Base-by-base conservation (phyloP, 768 basidiomycete species). In the Tylopilus felleus region DNA sequence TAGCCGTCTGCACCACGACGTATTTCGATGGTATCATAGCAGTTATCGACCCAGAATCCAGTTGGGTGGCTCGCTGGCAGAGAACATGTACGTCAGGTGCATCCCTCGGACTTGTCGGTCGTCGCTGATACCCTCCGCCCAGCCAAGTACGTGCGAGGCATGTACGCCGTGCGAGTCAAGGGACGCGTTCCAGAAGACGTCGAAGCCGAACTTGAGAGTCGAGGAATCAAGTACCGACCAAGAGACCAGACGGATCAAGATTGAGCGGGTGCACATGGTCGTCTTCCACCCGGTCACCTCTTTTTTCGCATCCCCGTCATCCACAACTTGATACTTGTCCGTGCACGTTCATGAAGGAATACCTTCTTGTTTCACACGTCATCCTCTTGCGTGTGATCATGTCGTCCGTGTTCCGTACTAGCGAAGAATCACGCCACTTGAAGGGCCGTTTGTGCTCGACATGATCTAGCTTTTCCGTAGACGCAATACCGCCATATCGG, bases 11-110 rank as follows among this genome's bases (percentile, higher is more conserved):
- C 70, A 99, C 96, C 10, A 95, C 93, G 23, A 85, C 89, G 2
- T 86, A 90, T 59, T 99, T 90, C 60, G 96, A 98, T 61, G 97
- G 97, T 13, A 79, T 93, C 36, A 90, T 98, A 58, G 83, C 94
- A 0, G 82, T 93, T 44, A 84, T 93, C 41, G 83, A 90, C 63
- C 88, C 95, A 2, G 85, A 90, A 61, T 79, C 80, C 45, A 93
- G 91, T 68, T 99, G 97, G 97, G 94, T 98, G 7, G 90, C 91
- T 8, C 82, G 90, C 60, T 99, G 95, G 94, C 95, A 99, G 71
- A 75, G 96, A 68, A 93, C 88, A 60, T 84, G 96, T 95, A 61
- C 58, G 87, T 79, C 39, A 28, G 51, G 43, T 21, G 14, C 10
- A n/a, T 19, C 28, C 22, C 22, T 56, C 25, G 48, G 41, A 23